Evolutionary conservation across 2,329 filamentous ascomycete genomes (phyloP), one percentile per base, ranked within the genome.

Genomic region (Aspergillus fructus): DNA sequence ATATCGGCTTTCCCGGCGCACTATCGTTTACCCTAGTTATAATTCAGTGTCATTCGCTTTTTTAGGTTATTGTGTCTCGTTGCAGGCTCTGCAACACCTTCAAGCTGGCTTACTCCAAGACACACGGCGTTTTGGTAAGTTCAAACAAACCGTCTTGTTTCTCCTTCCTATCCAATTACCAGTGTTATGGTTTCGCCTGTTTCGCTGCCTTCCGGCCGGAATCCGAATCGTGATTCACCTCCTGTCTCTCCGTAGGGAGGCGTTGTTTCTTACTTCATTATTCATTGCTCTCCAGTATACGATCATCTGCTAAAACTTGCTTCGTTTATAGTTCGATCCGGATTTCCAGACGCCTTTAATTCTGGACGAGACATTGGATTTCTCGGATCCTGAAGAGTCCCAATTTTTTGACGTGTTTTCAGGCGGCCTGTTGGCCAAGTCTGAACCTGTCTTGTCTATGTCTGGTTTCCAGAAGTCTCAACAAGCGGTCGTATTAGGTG

Each of bases 401-500:
- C 72, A 72, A 62, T 77, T 78, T 66, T 72, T 70, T 59, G 73
- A 71, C 66, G 73, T 72, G 54, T 75, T 76, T 69, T 77, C 79
- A 70, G 77, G 78, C 72, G 80, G 79, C 78, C 78, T 80, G 62
- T 73, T 78, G 76, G 79, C 79, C 76, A 82, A 80, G 73, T 78
- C 79, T 75, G 81, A 85, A 81, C 77, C 85, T 79, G 77, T 86
- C 69, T 79, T 90, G 78, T 86, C 89, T 77, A 93, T 93, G 89
- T 89, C 90, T 75, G 88, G 88, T 77, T 93, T 91, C 82, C 81
- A 83, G 71, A 96, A 96, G 78, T 78, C 85, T 58, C 86, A 89
- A 74, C 82, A 87, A 76, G 82, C 88, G 75, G 89, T 88, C 74
- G 84, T 93, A 79, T 89, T 93, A 78, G 89, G 92, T 96, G 81